Percentiles rank a stretch among this genome's conserved stretches.
These are phyloP conservation scores for Trametopsis cervina DNA, from an alignment of 768 basidiomycete species.

Conservation along the genomic window DNA sequence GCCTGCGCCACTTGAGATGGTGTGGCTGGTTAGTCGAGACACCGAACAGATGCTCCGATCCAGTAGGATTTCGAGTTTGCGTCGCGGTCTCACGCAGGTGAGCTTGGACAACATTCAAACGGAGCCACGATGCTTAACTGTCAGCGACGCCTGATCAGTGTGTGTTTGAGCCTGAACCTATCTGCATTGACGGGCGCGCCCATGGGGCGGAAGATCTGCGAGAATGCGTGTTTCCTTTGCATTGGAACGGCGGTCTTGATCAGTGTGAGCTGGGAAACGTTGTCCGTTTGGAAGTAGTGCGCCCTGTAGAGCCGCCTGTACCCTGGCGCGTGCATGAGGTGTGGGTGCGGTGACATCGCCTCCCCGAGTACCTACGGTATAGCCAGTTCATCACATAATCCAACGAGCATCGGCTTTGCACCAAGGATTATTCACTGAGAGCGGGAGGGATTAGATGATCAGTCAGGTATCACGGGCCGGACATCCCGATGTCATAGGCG, in stretches of 20 bases:
- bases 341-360: background rate
- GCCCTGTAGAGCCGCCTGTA: background rate
- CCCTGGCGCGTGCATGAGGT: background rate
- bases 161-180: no score
- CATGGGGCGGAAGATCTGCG: slow-evolving; percentile 15
- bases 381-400: no score
- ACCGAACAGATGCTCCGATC: slow-evolving; percentile 21
- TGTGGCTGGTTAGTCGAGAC: slow-evolving; percentile 29
- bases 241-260: background rate
- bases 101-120: no score
- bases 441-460: no score
- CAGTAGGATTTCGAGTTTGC: slow-evolving; percentile 16
- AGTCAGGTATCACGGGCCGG: no score
- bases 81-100: slow-evolving; percentile 20
- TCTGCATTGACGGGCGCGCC: slow-evolving; percentile 8
- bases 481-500: no score
- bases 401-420: no score
- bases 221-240: background rate
- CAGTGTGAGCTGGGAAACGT: background rate
- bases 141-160: no score
- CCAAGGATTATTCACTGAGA: no score
- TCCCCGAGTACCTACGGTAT: no score
- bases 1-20: slow-evolving; percentile 21
- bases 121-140: no score
- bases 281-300: background rate